Percentiles rank a stretch among this genome's conserved stretches.
Evolutionary conservation across 495 filamentous ascomycete species (phyloP).

Genomic region (Trichocladium antarcticum): DNA sequence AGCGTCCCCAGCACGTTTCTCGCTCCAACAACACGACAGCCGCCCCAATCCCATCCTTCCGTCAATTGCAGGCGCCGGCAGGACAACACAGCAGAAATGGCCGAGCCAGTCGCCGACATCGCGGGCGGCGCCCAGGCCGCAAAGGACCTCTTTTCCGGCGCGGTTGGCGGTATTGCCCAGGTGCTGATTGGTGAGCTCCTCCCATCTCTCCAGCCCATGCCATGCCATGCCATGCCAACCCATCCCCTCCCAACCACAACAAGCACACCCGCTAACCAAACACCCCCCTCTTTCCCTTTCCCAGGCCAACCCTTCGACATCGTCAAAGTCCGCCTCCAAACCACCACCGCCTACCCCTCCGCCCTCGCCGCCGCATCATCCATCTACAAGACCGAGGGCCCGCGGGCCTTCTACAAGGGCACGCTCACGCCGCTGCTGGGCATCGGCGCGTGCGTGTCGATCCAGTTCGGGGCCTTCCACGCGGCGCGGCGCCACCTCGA

Average conservation of each 20-base stretch:
- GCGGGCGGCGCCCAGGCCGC: conserved; percentile 43
- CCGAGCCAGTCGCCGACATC: conserved; percentile 32
- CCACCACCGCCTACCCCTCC: conserved; percentile 63
- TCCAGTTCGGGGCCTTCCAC: conserved; percentile 98
- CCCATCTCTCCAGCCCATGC: too few species aligned
- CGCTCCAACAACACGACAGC: too few species aligned
- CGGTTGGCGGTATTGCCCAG: conserved; percentile 85
- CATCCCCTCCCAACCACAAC: not conserved
- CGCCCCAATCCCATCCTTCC: too few species aligned
- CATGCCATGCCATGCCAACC: not conserved
- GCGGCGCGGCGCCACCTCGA: conserved; percentile 79
- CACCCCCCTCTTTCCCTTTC: not conserved
- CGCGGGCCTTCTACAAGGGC: conserved; percentile 93
- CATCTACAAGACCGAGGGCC: conserved; percentile 81
- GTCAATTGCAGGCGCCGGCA: too few species aligned
- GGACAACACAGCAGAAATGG: conserved; percentile 20
- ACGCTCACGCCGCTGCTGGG: conserved; percentile 92
- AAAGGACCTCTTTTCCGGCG: conserved; percentile 89
- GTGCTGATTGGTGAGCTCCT: conserved; percentile 73
- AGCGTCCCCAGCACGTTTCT: too few species aligned
- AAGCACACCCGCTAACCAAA: not conserved
- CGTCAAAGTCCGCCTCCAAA: conserved; percentile 94
- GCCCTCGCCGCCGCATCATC: conserved; percentile 69
- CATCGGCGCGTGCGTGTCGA: conserved; percentile 92
- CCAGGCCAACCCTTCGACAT: conserved; percentile 97